A percentile compares a stretch with the other conserved stretches of the same genome.
phyloP scores from a whole-genome alignment of 2,329 filamentous ascomycete genomes.

The Paramyrothecium sp. region DNA sequence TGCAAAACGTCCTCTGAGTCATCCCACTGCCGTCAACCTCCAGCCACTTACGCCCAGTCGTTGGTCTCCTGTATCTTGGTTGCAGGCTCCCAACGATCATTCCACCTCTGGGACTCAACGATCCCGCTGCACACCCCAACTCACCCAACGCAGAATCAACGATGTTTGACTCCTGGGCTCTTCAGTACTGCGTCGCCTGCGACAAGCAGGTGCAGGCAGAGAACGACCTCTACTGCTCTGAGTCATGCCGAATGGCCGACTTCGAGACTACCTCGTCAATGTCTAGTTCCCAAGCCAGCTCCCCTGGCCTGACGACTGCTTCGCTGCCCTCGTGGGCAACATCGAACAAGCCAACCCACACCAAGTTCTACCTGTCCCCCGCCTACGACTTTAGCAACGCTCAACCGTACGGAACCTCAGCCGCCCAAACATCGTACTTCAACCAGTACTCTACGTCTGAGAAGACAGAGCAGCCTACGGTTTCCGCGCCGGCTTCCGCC shows the following conservation, averaged over 20 bases:
- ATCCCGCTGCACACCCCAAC: conserved; percentile 8
- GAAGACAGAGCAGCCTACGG: conserved; percentile 7
- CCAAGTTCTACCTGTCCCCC: conserved; percentile 68
- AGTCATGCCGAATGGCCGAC: conserved; percentile 85
- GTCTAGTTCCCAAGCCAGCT: conserved; percentile 57
- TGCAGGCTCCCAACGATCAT: background rate
- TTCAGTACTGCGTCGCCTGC: conserved; percentile 91
- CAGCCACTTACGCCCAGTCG: background rate
- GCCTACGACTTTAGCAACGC: conserved; percentile 72
- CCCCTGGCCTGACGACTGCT: conserved; percentile 43
- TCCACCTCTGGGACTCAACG: conserved; percentile 5
- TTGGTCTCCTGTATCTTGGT: background rate
- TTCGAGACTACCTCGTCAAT: conserved; percentile 67
- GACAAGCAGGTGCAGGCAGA: conserved; percentile 76
- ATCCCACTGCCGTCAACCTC: background rate
- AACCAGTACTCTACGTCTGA: conserved; percentile 23
- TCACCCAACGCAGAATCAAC: conserved; percentile 34
- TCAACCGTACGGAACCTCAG: conserved; percentile 48
- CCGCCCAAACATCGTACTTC: conserved; percentile 13
- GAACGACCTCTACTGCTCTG: conserved; percentile 84
- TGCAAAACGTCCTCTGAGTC: background rate
- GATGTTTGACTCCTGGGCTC: conserved; percentile 70
- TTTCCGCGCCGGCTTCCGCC: conserved; percentile 29
- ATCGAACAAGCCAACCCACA: conserved; percentile 23
- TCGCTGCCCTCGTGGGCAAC: conserved; percentile 52